These are phyloP conservation scores for Hebeloma cylindrosporum DNA, from an alignment of 768 basidiomycete species.

Conservation along the genomic window DNA sequence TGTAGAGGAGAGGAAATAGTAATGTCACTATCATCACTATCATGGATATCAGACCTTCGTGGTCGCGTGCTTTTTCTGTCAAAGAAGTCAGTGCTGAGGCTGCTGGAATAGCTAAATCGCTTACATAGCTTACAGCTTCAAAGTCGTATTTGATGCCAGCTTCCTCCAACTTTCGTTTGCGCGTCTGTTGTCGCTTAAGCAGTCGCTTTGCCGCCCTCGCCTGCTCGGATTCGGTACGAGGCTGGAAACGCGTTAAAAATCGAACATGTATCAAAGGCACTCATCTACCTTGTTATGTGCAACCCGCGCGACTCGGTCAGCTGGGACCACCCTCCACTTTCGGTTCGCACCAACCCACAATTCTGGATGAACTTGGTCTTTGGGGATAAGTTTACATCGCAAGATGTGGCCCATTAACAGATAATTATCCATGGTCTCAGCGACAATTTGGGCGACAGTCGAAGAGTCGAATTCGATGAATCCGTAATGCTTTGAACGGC, in stretches of 20 bases:
- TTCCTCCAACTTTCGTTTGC: constrained; percentile 76
- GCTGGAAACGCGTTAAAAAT: too few species aligned
- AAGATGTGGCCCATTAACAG: constrained; percentile 93
- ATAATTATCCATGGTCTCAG: constrained; percentile 99
- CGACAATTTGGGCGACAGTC: constrained; percentile 90
- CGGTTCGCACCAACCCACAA: constrained; percentile 97
- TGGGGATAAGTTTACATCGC: constrained; percentile 86
- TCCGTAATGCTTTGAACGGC: constrained; percentile 94
- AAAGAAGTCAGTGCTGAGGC: not conserved
- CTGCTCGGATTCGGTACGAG: constrained; percentile 72
- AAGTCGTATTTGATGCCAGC: constrained; percentile 89
- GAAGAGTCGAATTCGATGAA: constrained; percentile 93
- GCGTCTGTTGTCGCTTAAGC: constrained; percentile 71
- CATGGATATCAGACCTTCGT: constrained; percentile 6
- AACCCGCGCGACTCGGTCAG: constrained; percentile 64
- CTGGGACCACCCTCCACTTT: constrained; percentile 81
- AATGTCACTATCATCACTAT: constrained; percentile 1
- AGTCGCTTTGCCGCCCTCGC: constrained; percentile 64
- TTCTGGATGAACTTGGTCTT: constrained; percentile 87
- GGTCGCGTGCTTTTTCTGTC: constrained; percentile 14
- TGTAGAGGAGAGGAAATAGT: not conserved
- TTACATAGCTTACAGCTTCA: constrained; percentile 77
- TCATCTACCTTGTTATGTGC: constrained; percentile 78
- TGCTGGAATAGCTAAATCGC: constrained; percentile 24
- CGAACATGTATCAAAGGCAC: too few species aligned